Conservation (phyloP, 257 asterid genomes). For the Solanum commersonii region DNA sequence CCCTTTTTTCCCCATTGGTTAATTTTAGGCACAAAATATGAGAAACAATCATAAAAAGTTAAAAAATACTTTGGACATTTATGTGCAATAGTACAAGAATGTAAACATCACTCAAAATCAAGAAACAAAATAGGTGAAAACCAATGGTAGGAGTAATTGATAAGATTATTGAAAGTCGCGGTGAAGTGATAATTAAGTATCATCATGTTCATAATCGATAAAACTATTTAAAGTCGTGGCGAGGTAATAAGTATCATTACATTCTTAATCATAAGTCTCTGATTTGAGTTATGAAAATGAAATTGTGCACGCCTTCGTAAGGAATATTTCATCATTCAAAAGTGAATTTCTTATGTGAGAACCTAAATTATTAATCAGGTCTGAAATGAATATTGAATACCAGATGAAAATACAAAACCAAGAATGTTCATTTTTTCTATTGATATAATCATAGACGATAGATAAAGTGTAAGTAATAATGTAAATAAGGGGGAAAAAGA, state of each 20-base stretch:
- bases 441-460: not conserved
- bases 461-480: not conserved
- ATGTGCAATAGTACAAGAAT: not conserved
- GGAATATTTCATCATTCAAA: not conserved
- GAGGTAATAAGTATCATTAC: not conserved
- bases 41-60: not conserved
- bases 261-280: not conserved
- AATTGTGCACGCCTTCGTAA: not conserved
- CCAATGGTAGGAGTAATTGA: not conserved
- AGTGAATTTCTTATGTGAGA: not conserved
- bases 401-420: not conserved
- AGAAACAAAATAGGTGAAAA: not conserved
- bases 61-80: not conserved
- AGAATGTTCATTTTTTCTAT: not conserved
- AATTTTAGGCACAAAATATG: not conserved
- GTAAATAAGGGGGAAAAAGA: not conserved
- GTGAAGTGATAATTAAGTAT: not conserved
- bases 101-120: not conserved
- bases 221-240: not conserved
- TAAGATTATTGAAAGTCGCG: not conserved
- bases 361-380: not conserved
- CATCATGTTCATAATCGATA: not conserved
- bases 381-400: not conserved
- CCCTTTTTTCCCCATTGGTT: not conserved
- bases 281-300: not conserved